Evolutionary conservation across 306 rosid species (phyloP).

Genomic region (Dalbergia oliveri): DNA sequence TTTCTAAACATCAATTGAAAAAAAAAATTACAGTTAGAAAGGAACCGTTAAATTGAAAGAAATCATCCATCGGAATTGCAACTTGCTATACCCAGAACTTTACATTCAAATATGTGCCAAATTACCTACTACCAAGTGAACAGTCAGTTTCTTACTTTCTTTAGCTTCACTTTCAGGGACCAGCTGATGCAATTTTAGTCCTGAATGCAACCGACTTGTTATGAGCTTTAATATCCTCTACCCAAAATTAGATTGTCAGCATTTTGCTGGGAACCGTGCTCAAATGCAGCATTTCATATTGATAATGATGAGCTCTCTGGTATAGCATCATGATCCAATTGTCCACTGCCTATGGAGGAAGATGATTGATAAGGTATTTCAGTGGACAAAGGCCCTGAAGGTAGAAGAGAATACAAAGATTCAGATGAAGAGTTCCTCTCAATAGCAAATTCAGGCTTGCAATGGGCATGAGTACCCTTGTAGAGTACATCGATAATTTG

Average conservation of each 20-base stretch:
- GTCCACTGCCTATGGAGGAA: slow-evolving; percentile 43
- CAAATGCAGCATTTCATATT: slow-evolving; percentile 52
- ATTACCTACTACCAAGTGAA: no score
- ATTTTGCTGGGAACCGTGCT: not conserved
- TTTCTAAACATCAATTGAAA: no score
- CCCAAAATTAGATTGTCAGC: not conserved
- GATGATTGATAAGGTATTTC: slow-evolving; percentile 61
- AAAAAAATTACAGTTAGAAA: no score
- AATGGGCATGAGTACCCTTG: slow-evolving; percentile 81
- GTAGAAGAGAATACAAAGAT: slow-evolving; percentile 54
- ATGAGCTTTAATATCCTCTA: not conserved
- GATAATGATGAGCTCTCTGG: slow-evolving; percentile 66
- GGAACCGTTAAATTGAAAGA: no score
- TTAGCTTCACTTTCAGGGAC: no score
- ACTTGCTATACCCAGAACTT: no score
- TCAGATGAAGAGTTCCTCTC: slow-evolving; percentile 61
- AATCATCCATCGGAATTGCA: no score
- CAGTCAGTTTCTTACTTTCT: no score
- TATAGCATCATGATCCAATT: slow-evolving; percentile 59
- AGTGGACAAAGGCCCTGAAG: slow-evolving; percentile 37
- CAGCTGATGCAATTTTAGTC: no score
- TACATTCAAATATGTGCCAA: no score
- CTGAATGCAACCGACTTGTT: not conserved
- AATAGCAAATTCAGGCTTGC: slow-evolving; percentile 52
- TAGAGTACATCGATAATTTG: slow-evolving; percentile 68